Evolutionary conservation across 2,329 filamentous ascomycete species (phyloP).

Genomic region (Cladophialophora immunda): DNA sequence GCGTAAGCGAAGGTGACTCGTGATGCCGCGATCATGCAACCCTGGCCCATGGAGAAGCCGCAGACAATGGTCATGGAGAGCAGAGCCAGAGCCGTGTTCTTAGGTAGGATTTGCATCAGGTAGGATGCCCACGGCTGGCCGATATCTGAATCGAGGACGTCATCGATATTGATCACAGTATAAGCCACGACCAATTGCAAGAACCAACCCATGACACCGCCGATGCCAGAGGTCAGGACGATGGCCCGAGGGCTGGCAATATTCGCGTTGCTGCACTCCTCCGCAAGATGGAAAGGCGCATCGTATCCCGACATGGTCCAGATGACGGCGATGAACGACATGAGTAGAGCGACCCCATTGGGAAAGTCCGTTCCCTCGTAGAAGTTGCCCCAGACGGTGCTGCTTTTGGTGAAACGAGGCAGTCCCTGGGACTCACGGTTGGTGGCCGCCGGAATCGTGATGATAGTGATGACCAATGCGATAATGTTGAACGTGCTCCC

Average conservation of each 20-base stretch:
- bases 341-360: conserved; percentile 72
- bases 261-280: conserved; percentile 78
- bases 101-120: conserved; percentile 70
- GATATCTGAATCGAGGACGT: conserved; percentile 66
- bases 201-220: conserved; percentile 75
- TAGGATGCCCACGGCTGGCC: conserved; percentile 77
- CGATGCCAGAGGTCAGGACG: conserved; percentile 71
- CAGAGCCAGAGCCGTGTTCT: conserved; percentile 68
- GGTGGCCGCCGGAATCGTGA: conserved; percentile 71
- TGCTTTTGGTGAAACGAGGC: conserved; percentile 66
- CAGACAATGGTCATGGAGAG: conserved; percentile 73
- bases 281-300: conserved; percentile 74
- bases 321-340: conserved; percentile 75
- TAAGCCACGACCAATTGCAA: conserved; percentile 78
- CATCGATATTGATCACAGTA: conserved; percentile 71
- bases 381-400: conserved; percentile 71
- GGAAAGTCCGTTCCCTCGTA: conserved; percentile 73
- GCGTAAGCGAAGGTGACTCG: conserved; percentile 78
- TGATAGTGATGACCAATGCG: conserved; percentile 70
- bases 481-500: conserved; percentile 77
- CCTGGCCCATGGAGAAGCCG: conserved; percentile 76
- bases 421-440: conserved; percentile 60
- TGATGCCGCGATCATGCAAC: conserved; percentile 72
- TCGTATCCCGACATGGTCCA: conserved; percentile 76
- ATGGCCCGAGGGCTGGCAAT: conserved; percentile 76